Conservation (phyloP, 495 filamentous ascomycete genomes). For the Collariella sp. region DNA sequence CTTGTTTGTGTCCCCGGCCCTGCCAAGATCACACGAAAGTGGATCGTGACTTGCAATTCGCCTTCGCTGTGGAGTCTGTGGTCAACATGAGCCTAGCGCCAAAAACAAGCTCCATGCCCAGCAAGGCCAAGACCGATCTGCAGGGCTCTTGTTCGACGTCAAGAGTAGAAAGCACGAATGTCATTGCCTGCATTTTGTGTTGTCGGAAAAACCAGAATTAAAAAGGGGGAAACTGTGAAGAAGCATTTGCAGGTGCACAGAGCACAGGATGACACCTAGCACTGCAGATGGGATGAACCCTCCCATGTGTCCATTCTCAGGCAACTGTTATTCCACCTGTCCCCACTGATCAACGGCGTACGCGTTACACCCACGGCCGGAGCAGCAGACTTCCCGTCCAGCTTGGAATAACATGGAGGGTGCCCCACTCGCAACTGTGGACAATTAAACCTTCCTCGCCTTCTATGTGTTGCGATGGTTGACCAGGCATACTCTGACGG, state of each 20-base stretch:
- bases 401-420: background rate
- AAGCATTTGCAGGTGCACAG: background rate
- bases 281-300: background rate
- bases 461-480: too few relatives aligned
- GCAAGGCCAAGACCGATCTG: background rate
- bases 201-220: background rate
- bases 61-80: background rate
- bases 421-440: background rate
- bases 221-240: background rate
- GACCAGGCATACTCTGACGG: background rate
- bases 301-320: too few relatives aligned
- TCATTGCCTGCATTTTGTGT: background rate
- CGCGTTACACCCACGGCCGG: too few relatives aligned
- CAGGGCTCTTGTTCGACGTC: background rate
- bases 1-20: conserved; percentile 7
- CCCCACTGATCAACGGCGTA: background rate
- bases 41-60: background rate
- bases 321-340: background rate
- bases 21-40: background rate
- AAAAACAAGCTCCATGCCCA: conserved; percentile 11
- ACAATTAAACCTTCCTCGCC: background rate
- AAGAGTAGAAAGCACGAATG: too few relatives aligned
- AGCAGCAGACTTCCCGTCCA: too few relatives aligned
- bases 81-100: background rate
- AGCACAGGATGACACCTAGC: background rate